Evolutionary conservation across 2,329 filamentous ascomycete genomes (phyloP), one percentile per base, ranked within the genome.

Genomic region (Passalora sequoiae): DNA sequence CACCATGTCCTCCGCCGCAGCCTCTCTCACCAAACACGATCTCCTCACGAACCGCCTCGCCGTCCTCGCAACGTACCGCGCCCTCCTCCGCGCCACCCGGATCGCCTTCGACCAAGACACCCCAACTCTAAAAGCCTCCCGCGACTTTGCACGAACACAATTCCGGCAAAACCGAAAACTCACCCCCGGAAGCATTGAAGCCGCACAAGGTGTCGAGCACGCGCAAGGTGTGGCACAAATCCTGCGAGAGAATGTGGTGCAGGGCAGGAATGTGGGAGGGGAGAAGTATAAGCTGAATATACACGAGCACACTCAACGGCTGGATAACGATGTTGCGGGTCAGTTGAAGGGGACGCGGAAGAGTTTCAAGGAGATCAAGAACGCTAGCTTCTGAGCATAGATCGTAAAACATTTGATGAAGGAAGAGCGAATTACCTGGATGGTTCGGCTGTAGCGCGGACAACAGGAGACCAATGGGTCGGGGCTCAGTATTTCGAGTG

Each of bases 251-350:
- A 97, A 97, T 59, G 73, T 98, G 3, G 89, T 98, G 3, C 92
- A 98, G 65, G 92, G 91, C 5, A 56, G 43, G 43, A 38, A 51
- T 28, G 42, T 35, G 44, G 51, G 49, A 8, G 47, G 42, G 4
- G 52, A 62, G 24, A 51, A 59, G 27, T 56, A 53, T 55, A 96
- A 84, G 62, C 70, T 97, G 44, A 77, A 83, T 39, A 96, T 98
- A 67, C 92, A 97, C 65, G 78, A 94, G 49, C 72, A 94, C 53
- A 98, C 84, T 21, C 91, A 98, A 66, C 76, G 87, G 53, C 89
- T 92, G 41, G 86, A 97, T 68, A 98, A 98, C 62, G 89, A 96
- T 57, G 86, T 83, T 24, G 80, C 96, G 59, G 94, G 89, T 67
- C 72, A 80, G 39, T 74, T 75, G 47, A 67, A 62, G 50, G 60